phyloP scores from a whole-genome alignment of 805 yeast genomes.

The Lachancea lanzarotensis region DNA sequence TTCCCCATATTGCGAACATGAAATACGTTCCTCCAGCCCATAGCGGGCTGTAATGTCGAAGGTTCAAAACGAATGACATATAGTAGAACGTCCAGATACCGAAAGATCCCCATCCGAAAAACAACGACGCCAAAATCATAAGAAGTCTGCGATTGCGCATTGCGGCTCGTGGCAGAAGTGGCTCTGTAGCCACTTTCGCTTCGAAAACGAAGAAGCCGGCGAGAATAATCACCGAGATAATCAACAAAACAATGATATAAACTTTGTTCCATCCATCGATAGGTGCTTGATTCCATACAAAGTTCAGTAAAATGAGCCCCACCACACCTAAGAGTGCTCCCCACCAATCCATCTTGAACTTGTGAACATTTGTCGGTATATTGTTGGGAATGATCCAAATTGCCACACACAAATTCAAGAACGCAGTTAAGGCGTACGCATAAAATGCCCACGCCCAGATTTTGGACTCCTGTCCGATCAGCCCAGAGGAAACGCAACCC shows the following conservation, averaged over 20 bases:
- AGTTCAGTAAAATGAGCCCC: conserved; percentile 58
- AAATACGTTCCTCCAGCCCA: conserved; percentile 40
- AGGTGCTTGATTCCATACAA: conserved; percentile 73
- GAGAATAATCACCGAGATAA: conserved; percentile 42
- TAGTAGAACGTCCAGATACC: conserved; percentile 68
- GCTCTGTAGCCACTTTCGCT: conserved; percentile 37
- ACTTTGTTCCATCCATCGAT: conserved; percentile 58
- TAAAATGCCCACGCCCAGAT: conserved; percentile 30
- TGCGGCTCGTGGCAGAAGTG: conserved; percentile 48
- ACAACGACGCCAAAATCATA: conserved; percentile 44
- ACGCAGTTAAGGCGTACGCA: conserved; percentile 20
- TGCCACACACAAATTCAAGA: conserved; percentile 14
- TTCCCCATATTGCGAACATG: conserved; percentile 48
- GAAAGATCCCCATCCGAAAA: conserved; percentile 72
- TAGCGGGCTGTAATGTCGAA: conserved; percentile 45
- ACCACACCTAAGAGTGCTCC: conserved; percentile 54
- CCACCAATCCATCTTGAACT: conserved; percentile 38
- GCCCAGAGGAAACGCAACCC: conserved; percentile 47
- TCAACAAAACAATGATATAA: conserved; percentile 51
- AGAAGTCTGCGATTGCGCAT: conserved; percentile 39
- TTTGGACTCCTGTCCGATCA: conserved; percentile 29
- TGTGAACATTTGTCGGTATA: conserved; percentile 23
- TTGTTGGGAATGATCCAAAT: conserved; percentile 26
- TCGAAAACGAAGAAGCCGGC: conserved; percentile 46
- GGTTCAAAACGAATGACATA: conserved; percentile 44